A percentile compares a stretch with the other conserved stretches of the same genome.
These are phyloP conservation scores for Cercospora beticola DNA, from an alignment of 2,329 filamentous ascomycete genomes.

Conservation along the genomic window DNA sequence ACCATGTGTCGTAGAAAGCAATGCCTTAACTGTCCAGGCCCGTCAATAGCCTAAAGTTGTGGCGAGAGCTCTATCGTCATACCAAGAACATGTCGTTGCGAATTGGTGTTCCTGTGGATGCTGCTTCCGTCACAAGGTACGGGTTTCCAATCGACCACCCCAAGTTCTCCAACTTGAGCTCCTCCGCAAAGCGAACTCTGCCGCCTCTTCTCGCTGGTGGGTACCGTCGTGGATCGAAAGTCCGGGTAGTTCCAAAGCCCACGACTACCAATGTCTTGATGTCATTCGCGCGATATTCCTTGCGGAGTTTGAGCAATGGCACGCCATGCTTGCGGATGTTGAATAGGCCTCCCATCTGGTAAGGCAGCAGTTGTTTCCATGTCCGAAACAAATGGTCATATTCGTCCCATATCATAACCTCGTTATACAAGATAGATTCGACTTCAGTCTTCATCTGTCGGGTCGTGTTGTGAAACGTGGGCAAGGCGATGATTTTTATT, in stretches of 20 bases:
- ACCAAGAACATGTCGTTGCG: no score
- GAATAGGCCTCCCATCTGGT: background rate
- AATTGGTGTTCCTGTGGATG: no score
- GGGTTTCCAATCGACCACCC: background rate
- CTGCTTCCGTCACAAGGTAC: background rate
- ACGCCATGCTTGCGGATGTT: background rate
- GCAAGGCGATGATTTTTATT: background rate
- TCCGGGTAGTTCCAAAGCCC: background rate
- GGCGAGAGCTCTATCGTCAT: no score
- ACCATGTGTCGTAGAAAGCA: no score
- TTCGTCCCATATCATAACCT: constrained; percentile 3
- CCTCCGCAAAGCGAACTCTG: background rate
- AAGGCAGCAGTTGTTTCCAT: background rate
- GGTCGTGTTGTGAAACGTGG: background rate
- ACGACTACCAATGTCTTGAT: background rate
- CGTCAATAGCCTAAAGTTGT: no score
- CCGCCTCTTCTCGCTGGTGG: background rate
- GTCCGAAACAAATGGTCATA: background rate
- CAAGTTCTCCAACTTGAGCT: background rate
- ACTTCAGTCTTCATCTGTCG: constrained; percentile 3
- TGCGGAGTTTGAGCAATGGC: background rate
- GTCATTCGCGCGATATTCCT: background rate
- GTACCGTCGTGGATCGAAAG: background rate
- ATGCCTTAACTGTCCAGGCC: no score
- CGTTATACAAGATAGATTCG: background rate